Evolutionary conservation across 75 land plant species (phyloP), one percentile per base, ranked within the genome.

Genomic region (Pseudotsuga menziesii): DNA sequence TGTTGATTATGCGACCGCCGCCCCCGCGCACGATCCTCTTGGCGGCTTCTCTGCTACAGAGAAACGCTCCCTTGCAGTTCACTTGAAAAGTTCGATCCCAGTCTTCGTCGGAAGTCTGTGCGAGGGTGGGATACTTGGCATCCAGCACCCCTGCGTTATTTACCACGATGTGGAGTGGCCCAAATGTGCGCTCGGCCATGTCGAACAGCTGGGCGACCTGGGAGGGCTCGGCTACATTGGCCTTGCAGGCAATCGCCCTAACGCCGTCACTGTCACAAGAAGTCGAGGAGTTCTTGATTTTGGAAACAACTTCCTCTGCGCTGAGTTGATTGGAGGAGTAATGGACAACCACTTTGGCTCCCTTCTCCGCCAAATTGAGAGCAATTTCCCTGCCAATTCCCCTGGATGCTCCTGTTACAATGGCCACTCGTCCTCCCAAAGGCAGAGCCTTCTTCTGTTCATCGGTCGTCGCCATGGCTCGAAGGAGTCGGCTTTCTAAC

Each of bases 151-250:
- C 94, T 3, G 97, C 97, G 56, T 55, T 75, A 77, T 86, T 87
- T 58, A 93, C 88, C 36, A 94, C 76, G 66, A 91, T 85, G 81
- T 94, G 87, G 41, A 75, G 13, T 7, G 57, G 48, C 22, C 85
- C 86, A 58, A 83, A 91, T 36, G 83, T 73, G n/a, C 39, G 25
- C 23, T 81, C 85, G 41, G 88, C 90, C 44, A 2, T 35, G 70
- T 94, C 92, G 83, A 94, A 94, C 58, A 94, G 85, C 19, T 77
- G 29, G 73, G 83, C 82, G 61, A 94, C 94, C 12, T 88, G 77
- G 12, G 58, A 66, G 6, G 81, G 85, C 29, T 83, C 73, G 73
- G 92, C 80, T 35, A 91, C 84, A 76, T 90, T 88, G 57, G 85
- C 89, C 19, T 71, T 48, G 57, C 85, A 77, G 12, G 90, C 80